phyloP scores from a whole-genome alignment of 1,284 basidiomycete genomes.

The Crucibulum parvulum region DNA sequence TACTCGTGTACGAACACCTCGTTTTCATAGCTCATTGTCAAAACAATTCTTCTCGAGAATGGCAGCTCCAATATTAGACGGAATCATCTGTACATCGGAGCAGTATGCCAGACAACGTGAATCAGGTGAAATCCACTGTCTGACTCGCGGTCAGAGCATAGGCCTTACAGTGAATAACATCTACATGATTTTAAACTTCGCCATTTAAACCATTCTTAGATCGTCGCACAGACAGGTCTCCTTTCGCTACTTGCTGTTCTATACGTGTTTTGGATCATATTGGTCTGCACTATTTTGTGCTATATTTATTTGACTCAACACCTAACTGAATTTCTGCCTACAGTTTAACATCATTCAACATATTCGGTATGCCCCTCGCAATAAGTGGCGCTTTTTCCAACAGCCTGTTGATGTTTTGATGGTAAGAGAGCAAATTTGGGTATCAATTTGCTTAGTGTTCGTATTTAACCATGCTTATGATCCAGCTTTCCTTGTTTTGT shows the following conservation, averaged over 20 bases:
- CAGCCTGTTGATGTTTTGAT: slow-evolving; percentile 44
- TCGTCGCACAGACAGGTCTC: slow-evolving; percentile 13
- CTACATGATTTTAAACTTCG: neutral
- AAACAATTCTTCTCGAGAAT: neutral
- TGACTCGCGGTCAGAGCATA: slow-evolving; percentile 23
- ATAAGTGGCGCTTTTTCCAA: slow-evolving; percentile 32
- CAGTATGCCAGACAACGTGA: neutral
- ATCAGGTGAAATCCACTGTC: slow-evolving; percentile 8
- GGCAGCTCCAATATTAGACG: neutral
- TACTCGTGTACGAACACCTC: neutral
- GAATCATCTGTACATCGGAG: slow-evolving; percentile 1
- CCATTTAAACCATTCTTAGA: neutral
- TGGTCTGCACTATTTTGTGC: slow-evolving; percentile 2
- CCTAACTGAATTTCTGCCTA: neutral
- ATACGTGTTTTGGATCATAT: slow-evolving; percentile 15
- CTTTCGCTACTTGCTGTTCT: slow-evolving; percentile 16
- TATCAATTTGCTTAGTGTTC: neutral
- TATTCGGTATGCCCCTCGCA: slow-evolving; percentile 17
- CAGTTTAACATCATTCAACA: slow-evolving; percentile 34
- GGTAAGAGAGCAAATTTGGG: slow-evolving; percentile 17
- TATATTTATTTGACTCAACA: neutral
- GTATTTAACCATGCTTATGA: neutral
- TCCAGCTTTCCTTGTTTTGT: slow-evolving; percentile 41
- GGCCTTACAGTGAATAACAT: slow-evolving; percentile 17
- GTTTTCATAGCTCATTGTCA: neutral